Conservation (phyloP, 495 filamentous ascomycete species). For the Hypoxylon cercidicola region DNA sequence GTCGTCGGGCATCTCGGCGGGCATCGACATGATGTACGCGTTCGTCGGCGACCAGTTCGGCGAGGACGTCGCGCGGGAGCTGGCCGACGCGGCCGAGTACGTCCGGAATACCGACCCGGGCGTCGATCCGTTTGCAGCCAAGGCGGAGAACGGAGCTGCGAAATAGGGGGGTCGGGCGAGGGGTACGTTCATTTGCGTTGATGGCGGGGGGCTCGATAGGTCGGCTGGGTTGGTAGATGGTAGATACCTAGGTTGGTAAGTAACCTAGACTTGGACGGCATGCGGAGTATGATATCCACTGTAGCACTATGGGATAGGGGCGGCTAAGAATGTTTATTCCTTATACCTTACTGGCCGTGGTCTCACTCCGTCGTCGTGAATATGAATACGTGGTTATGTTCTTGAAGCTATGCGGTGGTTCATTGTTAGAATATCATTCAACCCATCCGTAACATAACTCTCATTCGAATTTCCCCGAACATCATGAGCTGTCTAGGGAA, state of each 20-base stretch:
- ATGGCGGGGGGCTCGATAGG: not conserved
- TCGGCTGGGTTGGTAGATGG: not conserved
- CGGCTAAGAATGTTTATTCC: not conserved
- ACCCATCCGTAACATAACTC: too few species aligned
- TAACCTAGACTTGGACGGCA: not conserved
- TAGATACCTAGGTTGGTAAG: not conserved
- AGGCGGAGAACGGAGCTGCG: constrained; percentile 2
- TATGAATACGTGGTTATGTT: too few species aligned
- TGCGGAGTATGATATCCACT: not conserved
- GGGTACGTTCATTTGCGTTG: not conserved
- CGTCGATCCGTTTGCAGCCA: constrained; percentile 50
- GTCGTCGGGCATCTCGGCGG: constrained; percentile 66
- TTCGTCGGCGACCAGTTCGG: constrained; percentile 61
- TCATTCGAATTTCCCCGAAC: too few species aligned
- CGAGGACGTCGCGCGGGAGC: constrained; percentile 35
- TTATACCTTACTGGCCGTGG: not conserved
- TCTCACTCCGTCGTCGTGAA: too few species aligned
- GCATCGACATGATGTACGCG: constrained; percentile 71
- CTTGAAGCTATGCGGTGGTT: too few species aligned
- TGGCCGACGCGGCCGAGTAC: constrained; percentile 50
- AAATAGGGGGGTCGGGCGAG: not conserved
- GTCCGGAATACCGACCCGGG: constrained; percentile 45
- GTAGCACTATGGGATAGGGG: not conserved
- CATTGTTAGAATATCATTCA: too few species aligned
- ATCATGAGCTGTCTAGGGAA: too few species aligned